A percentile compares a stretch with the other conserved stretches of the same genome.
Evolutionary conservation across 83 land plant genomes (phyloP).

Genomic region (Larix sibirica): DNA sequence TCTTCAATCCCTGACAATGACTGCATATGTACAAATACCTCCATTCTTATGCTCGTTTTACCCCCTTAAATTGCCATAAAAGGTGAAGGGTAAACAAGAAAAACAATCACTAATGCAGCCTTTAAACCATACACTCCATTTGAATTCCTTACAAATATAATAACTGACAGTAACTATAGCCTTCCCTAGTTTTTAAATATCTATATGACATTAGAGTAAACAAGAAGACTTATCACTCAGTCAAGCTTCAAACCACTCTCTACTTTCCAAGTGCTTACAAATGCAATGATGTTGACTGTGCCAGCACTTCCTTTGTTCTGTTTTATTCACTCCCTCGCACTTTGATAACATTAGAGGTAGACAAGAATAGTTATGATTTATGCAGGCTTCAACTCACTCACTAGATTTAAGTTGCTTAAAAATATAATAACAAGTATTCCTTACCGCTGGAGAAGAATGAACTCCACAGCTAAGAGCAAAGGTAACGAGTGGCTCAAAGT

Average conservation of each 20-base stretch:
- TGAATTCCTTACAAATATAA: neutral
- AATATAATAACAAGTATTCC: neutral
- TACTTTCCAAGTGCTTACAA: neutral
- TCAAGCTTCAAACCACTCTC: constrained; percentile 4
- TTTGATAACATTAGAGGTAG: neutral
- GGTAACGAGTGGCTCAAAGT: too few relatives aligned
- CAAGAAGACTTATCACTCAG: too few relatives aligned
- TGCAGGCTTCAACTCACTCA: neutral
- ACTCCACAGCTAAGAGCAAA: too few relatives aligned
- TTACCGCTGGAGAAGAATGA: too few relatives aligned
- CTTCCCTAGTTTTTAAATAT: neutral
- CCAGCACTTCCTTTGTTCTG: constrained; percentile 3
- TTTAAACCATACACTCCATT: neutral
- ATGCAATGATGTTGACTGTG: neutral
- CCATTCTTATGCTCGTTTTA: neutral
- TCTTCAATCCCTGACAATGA: neutral
- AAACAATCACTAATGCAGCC: neutral
- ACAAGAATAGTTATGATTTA: neutral
- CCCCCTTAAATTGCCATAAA: neutral
- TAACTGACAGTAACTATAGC: neutral
- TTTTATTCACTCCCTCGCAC: neutral
- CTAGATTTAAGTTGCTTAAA: neutral
- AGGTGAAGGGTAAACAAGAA: neutral
- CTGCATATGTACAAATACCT: neutral
- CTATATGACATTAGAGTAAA: neutral